These are phyloP conservation scores for Erodium trifolium DNA, from an alignment of 441 rosid species.

Conservation along the genomic window DNA sequence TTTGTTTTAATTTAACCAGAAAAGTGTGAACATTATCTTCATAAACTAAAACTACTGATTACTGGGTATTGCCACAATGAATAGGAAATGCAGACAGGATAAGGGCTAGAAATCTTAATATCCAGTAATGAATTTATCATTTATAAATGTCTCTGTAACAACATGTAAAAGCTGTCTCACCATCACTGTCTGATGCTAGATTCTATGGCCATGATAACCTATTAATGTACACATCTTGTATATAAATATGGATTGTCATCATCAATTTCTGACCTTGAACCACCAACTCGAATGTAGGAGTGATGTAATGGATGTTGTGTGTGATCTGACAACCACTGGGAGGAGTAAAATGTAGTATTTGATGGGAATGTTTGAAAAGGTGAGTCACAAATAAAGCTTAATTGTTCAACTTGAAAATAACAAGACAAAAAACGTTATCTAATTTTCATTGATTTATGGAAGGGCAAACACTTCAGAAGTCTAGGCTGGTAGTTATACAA, in stretches of 20 bases:
- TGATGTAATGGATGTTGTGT: conserved; percentile 45
- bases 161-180: neutral
- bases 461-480: neutral
- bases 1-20: neutral
- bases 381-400: conserved; percentile 20
- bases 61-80: neutral
- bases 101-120: neutral
- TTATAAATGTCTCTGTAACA: neutral
- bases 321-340: conserved; percentile 40
- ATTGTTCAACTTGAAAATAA: no score
- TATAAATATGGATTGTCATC: neutral
- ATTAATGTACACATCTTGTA: neutral
- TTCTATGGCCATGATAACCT: neutral
- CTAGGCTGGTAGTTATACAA: conserved; percentile 2
- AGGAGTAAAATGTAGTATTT: conserved; percentile 46
- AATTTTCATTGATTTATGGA: conserved; percentile 1
- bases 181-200: neutral
- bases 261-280: neutral
- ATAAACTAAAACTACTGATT: neutral
- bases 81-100: neutral
- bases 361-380: conserved; percentile 43
- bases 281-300: conserved; percentile 40
- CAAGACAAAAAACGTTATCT: no score
- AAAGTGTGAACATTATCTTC: neutral
- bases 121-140: neutral